Evolutionary conservation across 768 basidiomycete species (phyloP), one percentile per base, ranked within the genome.

Genomic region (Hericium alpestre): DNA sequence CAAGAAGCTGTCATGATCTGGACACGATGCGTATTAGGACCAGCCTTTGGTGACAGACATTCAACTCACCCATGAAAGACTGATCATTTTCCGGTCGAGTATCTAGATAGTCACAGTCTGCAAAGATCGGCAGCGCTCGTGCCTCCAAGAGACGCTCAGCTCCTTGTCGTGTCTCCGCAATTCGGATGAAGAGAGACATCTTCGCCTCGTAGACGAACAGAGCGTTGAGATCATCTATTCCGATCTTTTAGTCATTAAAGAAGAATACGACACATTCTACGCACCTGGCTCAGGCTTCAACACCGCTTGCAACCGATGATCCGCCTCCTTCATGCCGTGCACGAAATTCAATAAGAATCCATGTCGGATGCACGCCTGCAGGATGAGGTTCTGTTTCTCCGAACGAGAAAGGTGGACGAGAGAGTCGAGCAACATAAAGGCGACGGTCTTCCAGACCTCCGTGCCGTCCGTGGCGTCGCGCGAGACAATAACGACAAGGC

Each of bases 361-460:
- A 62, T 89, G 82, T 48, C 83, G 78, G 23, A 76, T 76, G 23
- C 96, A 71, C 1, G 79, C 71, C 10, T 74, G 67, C 48, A 90
- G 69, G 20, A 90, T 74, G 11, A 74, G 64, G 55, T 87, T 78
- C 51, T 86, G 84, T 70, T 82, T 86, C 61, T 92, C 87, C 51
- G 73, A 69, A 25, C 79, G 79, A 40, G 83, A 88, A 0, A 94
- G 72, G 47, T 87, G 80, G 16, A 87, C 78, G 8, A 94, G 76
- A 0, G 88, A 84, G 63, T 94, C 91, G 46, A 97, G 75, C 2
- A 93, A 74, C 76, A 93, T 87, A 67, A 93, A 97, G 9, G 94
- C 90, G 15, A 97, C 83, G 2, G 93, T 94, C 71, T 91, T 91
- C 95, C 95, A 98, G 2, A 97, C 90, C 69, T 97, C 93, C 16